A percentile compares a stretch with the other conserved stretches of the same genome.
Evolutionary conservation across 345 rosid genomes (phyloP).

Genomic region (Luvunga scandens): DNA sequence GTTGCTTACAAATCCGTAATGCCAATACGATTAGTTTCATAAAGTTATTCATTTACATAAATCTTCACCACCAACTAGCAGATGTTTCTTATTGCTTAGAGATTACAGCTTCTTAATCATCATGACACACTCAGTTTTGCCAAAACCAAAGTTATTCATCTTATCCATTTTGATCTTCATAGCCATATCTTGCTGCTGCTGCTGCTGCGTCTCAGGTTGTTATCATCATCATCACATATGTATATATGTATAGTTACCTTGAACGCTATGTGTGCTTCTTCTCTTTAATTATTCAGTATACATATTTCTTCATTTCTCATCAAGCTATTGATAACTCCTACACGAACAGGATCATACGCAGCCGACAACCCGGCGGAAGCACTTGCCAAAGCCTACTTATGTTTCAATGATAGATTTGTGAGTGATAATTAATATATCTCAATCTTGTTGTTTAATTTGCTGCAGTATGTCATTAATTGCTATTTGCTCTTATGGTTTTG

Average conservation of each 20-base stretch:
- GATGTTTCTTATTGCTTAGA: too few species aligned
- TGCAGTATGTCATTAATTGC: not conserved
- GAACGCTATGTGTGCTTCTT: not conserved
- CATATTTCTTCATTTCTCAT: not conserved
- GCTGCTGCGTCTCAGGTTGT: conserved; percentile 20
- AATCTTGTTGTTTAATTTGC: not conserved
- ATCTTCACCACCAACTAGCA: not conserved
- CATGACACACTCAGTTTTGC: conserved; percentile 7
- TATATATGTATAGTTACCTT: not conserved
- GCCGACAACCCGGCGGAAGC: conserved; percentile 28
- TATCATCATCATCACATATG: too few species aligned
- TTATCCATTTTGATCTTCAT: conserved; percentile 3
- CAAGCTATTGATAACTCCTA: not conserved
- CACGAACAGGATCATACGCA: conserved; percentile 27
- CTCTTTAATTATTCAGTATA: not conserved
- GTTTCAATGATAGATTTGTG: conserved; percentile 43
- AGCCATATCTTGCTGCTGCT: conserved; percentile 10
- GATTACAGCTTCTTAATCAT: not conserved
- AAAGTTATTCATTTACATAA: too few species aligned
- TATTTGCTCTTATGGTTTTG: not conserved
- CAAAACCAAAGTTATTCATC: not conserved
- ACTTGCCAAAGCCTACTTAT: conserved; percentile 36
- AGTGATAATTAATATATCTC: not conserved
- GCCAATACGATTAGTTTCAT: too few species aligned
- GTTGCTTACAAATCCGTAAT: too few species aligned